phyloP scores from a whole-genome alignment of 495 filamentous ascomycete genomes.

The Copromyces sp. region DNA sequence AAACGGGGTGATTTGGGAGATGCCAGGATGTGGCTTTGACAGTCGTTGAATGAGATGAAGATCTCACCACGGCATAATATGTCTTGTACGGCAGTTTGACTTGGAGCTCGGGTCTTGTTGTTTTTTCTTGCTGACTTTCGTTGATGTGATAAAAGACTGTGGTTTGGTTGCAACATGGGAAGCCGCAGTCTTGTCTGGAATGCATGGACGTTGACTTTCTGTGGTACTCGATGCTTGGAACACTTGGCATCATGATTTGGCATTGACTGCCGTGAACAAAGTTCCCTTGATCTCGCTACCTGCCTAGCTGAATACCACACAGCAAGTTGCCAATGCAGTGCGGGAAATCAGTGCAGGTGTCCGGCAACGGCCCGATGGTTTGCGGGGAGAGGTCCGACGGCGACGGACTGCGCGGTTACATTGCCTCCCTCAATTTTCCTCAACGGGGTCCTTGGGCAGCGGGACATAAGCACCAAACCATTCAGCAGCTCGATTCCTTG shows the following conservation, averaged over 20 bases:
- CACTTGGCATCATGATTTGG: background rate
- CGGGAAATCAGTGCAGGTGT: background rate
- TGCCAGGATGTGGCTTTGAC: background rate
- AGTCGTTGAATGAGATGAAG: constrained; percentile 8
- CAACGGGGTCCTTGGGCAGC: background rate
- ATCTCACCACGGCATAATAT: constrained; percentile 17
- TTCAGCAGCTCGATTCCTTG: background rate
- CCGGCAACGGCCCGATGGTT: background rate
- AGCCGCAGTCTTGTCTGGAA: background rate
- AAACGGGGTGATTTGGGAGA: background rate
- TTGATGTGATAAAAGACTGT: background rate
- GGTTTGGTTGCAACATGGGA: background rate
- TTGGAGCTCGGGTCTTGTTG: background rate
- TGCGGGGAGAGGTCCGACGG: background rate
- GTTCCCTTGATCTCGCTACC: background rate
- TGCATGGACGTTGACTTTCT: background rate
- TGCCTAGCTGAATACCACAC: background rate
- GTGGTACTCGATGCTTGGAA: background rate
- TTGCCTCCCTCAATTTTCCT: background rate
- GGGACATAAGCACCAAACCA: background rate
- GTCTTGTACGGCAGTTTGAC: constrained; percentile 11
- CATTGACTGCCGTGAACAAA: background rate
- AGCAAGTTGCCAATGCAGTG: background rate
- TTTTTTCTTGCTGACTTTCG: background rate
- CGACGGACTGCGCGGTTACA: background rate